Evolutionary conservation across 1,284 basidiomycete species (phyloP), one percentile per base, ranked within the genome.

Genomic region (Violaceomyces palustris): DNA sequence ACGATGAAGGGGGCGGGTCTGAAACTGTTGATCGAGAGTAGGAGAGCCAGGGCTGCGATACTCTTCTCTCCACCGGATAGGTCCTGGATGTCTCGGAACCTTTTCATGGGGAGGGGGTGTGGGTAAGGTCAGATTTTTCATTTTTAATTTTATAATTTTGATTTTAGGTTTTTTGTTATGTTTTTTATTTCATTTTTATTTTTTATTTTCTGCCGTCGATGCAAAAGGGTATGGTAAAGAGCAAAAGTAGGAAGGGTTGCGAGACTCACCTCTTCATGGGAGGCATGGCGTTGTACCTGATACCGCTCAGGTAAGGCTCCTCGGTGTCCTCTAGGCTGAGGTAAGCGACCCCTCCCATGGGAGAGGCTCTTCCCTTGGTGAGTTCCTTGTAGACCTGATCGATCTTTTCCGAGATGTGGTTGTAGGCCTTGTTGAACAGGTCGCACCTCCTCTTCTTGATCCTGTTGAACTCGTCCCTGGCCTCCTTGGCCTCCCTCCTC

Each of bases 221-320:
- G n/a, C n/a, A n/a, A n/a, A n/a, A n/a, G n/a, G n/a, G n/a, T n/a
- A n/a, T n/a, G n/a, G n/a, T n/a, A n/a, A n/a, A n/a, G n/a, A n/a
- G n/a, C n/a, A n/a, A n/a, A n/a, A n/a, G n/a, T n/a, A n/a, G n/a
- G n/a, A n/a, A n/a, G n/a, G n/a, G n/a, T n/a, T n/a, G n/a, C n/a
- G n/a, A n/a, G n/a, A n/a, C n/a, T n/a, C n/a, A 98, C 6, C 91
- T 86, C 75, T 99, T 99, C 84, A 97, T 93, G 0, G 93, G 93
- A 12, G 69, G 69, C 88, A 98, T 98, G 1, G 92, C 91, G 72
- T 96, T 92, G 73, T 97, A 98, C 74, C 93, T 94, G 76, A 98
- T 88, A 45, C 93, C 94, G 22, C 85, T 87, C 19, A 82, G 81
- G 67, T 98, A 98, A 0, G 94, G 94, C 79, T 98, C 94, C 86